Conservation (phyloP, 345 rosid species). For the Excoecaria cochinchinensis region DNA sequence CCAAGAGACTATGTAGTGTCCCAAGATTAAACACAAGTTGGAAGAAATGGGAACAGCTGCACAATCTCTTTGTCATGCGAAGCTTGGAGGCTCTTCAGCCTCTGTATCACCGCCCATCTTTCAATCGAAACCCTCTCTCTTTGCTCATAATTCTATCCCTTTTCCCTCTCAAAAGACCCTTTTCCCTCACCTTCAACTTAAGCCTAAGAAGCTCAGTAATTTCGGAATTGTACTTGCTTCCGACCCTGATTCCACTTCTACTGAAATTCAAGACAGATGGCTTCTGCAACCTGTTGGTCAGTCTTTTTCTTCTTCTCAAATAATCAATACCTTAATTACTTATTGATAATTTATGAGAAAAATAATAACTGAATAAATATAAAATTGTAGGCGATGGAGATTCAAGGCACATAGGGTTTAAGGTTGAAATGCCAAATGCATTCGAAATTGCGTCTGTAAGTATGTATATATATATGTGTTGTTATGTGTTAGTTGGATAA, state of each 20-base stretch:
- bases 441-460: slow-evolving; percentile 74
- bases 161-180: slow-evolving; percentile 24
- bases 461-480: not conserved
- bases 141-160: slow-evolving; percentile 27
- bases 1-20: not conserved
- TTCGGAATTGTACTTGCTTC: slow-evolving; percentile 43
- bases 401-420: slow-evolving; percentile 68
- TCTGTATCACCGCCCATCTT: slow-evolving; percentile 26
- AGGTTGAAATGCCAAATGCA: slow-evolving; percentile 73
- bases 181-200: slow-evolving; percentile 20
- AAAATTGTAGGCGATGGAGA: slow-evolving; percentile 78
- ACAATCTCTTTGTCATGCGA: slow-evolving; percentile 26
- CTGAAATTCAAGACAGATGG: slow-evolving; percentile 54
- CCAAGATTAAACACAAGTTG: not conserved
- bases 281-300: slow-evolving; percentile 84
- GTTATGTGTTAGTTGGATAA: not conserved
- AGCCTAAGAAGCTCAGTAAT: slow-evolving; percentile 27
- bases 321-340: not conserved
- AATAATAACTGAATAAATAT: too few species aligned
- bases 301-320: slow-evolving; percentile 2
- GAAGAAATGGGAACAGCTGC: slow-evolving; percentile 38
- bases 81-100: slow-evolving; percentile 26
- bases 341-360: not conserved
- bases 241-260: slow-evolving; percentile 32
- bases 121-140: slow-evolving; percentile 26